Conservation (phyloP, 2,329 filamentous ascomycete genomes). For the Iodosphaeria phyllophila region DNA sequence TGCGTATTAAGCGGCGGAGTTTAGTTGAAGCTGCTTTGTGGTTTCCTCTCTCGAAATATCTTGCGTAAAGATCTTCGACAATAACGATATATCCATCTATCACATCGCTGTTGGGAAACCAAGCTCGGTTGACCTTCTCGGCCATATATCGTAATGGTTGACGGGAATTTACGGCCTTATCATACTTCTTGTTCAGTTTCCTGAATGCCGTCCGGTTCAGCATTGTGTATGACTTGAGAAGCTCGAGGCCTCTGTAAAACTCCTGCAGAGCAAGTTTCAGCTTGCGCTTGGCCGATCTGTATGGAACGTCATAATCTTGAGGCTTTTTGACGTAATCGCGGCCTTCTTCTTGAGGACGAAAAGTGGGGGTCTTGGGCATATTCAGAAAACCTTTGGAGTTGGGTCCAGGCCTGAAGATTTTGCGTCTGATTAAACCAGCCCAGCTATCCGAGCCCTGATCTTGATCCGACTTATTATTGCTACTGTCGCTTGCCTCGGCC, state of each 20-base stretch:
- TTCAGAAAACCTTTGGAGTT: conserved; percentile 40
- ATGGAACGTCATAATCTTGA: conserved; percentile 46
- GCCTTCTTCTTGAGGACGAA: conserved; percentile 15
- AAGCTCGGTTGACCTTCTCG: conserved; percentile 76
- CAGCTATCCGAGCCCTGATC: conserved; percentile 15
- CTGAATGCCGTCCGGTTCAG: conserved; percentile 86
- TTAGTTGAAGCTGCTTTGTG: conserved; percentile 82
- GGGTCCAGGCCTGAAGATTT: conserved; percentile 34
- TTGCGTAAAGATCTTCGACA: conserved; percentile 80
- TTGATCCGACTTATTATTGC: neutral
- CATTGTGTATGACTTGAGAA: conserved; percentile 79
- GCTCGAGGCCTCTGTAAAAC: conserved; percentile 78
- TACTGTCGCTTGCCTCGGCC: conserved; percentile 5
- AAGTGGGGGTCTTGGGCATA: conserved; percentile 31
- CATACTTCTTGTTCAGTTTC: conserved; percentile 98
- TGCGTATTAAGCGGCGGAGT: conserved; percentile 53
- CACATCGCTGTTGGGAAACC: conserved; percentile 80
- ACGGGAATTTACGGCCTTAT: conserved; percentile 69
- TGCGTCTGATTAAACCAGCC: conserved; percentile 34
- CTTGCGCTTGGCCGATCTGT: conserved; percentile 76
- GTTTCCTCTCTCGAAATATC: conserved; percentile 88
- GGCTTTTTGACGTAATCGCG: conserved; percentile 34
- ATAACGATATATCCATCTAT: conserved; percentile 63
- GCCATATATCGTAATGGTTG: conserved; percentile 69
- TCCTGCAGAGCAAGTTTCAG: conserved; percentile 82